These are phyloP conservation scores for Tetradesmus lagerheimii DNA, from an alignment of 139 green algal genomes.

Conservation along the genomic window DNA sequence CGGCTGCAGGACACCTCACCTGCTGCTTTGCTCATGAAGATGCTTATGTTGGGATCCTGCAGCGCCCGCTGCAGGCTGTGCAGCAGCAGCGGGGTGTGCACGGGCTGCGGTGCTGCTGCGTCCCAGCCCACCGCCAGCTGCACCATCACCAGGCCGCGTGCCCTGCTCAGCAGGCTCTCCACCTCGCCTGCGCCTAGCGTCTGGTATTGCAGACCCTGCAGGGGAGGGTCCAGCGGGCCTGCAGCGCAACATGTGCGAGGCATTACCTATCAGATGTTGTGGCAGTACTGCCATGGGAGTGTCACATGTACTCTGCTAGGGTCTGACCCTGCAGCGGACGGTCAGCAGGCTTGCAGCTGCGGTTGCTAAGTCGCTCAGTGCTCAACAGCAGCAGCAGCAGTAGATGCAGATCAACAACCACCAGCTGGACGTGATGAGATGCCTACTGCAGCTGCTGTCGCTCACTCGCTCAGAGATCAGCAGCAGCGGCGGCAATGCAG, in stretches of 20 bases:
- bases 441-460: background rate
- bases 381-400: background rate
- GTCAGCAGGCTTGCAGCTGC: background rate
- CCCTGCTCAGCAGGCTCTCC: conserved; percentile 53
- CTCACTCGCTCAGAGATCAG: too few species aligned
- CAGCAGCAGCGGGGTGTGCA: conserved; percentile 64
- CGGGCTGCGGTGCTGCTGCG: conserved; percentile 30
- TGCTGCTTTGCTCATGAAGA: conserved; percentile 46
- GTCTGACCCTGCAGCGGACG: too few species aligned
- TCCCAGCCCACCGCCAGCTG: conserved; percentile 62
- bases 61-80: conserved; percentile 46
- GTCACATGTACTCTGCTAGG: too few species aligned
- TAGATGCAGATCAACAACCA: conserved; percentile 66
- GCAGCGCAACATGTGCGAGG: background rate
- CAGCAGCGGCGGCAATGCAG: too few species aligned
- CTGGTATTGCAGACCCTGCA: conserved; percentile 40
- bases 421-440: conserved; percentile 58
- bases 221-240: conserved; percentile 38
- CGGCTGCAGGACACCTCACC: background rate
- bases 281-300: background rate
- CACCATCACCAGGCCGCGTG: conserved; percentile 61
- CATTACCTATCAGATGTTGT: background rate
- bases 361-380: background rate
- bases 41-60: conserved; percentile 43
- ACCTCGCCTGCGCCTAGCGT: conserved; percentile 65